A percentile compares a stretch with the other conserved stretches of the same genome.
These are phyloP conservation scores for Lentinus brumalis DNA, from an alignment of 768 basidiomycete genomes.

Conservation along the genomic window DNA sequence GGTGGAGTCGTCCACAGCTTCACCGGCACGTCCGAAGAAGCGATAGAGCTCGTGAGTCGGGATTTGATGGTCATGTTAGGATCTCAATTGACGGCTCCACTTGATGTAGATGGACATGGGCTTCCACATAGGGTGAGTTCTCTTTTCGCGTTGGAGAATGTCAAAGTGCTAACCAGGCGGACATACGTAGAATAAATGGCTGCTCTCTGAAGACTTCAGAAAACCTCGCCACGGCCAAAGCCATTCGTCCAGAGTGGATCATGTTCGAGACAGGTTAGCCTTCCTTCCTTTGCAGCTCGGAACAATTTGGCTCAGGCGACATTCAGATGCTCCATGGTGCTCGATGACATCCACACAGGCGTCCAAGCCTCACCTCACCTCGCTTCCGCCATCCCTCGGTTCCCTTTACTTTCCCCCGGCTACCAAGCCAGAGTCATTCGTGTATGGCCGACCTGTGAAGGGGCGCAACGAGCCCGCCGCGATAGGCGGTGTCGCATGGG, in stretches of 20 bases:
- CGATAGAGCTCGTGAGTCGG: slow-evolving; percentile 58
- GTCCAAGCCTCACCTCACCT: slow-evolving; percentile 51
- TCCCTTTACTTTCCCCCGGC: slow-evolving; percentile 52
- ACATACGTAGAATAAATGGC: slow-evolving; percentile 58
- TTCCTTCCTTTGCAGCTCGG: not conserved
- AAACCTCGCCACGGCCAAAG: slow-evolving; percentile 55
- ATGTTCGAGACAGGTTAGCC: slow-evolving; percentile 73
- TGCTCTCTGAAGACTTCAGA: slow-evolving; percentile 75
- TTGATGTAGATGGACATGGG: slow-evolving; percentile 64
- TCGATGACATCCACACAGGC: slow-evolving; percentile 68
- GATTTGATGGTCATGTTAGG: not conserved
- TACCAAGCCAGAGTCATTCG: slow-evolving; percentile 60
- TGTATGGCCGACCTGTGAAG: slow-evolving; percentile 63
- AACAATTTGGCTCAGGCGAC: not conserved
- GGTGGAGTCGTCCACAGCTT: slow-evolving; percentile 87
- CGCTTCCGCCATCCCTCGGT: slow-evolving; percentile 48
- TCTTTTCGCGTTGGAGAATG: not conserved
- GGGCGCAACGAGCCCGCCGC: slow-evolving; percentile 74
- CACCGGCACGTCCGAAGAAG: slow-evolving; percentile 67
- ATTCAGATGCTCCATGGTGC: slow-evolving; percentile 71
- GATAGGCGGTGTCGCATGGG: slow-evolving; percentile 74
- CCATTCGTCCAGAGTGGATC: slow-evolving; percentile 59
- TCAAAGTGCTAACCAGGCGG: not conserved
- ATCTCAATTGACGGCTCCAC: not conserved
- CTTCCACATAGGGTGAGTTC: slow-evolving; percentile 57